Base-by-base conservation (phyloP, 2,329 filamentous ascomycete genomes). In the Cladorrhinum sp. region DNA sequence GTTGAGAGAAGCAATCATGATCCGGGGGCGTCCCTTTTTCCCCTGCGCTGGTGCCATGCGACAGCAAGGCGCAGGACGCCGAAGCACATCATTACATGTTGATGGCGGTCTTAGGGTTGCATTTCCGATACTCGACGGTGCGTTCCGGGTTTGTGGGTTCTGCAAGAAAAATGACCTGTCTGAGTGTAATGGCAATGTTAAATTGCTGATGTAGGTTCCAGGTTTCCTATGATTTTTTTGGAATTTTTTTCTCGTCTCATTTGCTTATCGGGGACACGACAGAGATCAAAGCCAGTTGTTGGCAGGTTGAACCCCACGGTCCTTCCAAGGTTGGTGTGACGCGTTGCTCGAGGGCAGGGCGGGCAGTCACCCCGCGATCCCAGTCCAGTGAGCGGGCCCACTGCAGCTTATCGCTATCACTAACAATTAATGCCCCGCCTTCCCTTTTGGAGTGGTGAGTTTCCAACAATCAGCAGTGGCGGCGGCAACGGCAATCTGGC, bases 71-170 rank as follows among this genome's bases (percentile, higher is more conserved):
- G 58, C 58, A 59, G 58, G 58, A 26, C 28, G 52, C n/a, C 23
- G 50, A 59, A 20, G 57, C 58, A 60, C 58, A 60, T 60, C 58
- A 57, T 57, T 39, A 36, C 36, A 55, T 42, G 48, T 14, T 39
- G 56, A 28, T 21, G 56, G 9, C 46, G 48, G 56, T 28, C 33
- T 33, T 26, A 56, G 21, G 51, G 58, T 60, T 56, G 58, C 53
- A 60, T 60, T 42, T 24, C 26, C 46, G 23, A 57, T 57, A 33
- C 53, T 55, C 50, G 26, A 55, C 14, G 21, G 9, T 18, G 20
- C 55, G 26, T 57, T 36, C 55, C 39, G 36, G 55, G 39, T 49
- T 49, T 49, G 39, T 57, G 55, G 39, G n/a, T 46, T 46, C n/a
- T 46, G 16, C n/a, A 21, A 46, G 42, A 46, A 46, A n/a, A n/a